Conservation (phyloP, 2,329 filamentous ascomycete species). For the Allantophomopsis cytisporea region DNA sequence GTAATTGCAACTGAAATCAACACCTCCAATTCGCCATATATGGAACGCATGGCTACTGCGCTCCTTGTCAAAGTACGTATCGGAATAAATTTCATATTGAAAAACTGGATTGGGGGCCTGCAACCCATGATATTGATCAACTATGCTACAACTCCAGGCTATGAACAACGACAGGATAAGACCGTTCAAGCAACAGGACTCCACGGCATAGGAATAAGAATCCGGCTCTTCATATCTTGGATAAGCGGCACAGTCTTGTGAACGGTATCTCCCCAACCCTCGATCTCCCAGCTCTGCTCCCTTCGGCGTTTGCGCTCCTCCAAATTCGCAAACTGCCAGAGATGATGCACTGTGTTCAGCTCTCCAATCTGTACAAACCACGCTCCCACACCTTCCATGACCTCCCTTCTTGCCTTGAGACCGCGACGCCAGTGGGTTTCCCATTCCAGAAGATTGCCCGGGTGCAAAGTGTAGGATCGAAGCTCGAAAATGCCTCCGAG, state of each 20-base stretch:
- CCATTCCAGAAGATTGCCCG: conserved; percentile 94
- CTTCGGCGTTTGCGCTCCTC: conserved; percentile 83
- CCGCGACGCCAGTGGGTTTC: conserved; percentile 96
- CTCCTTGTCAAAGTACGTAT: too few species aligned
- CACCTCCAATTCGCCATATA: too few species aligned
- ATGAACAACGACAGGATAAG: not conserved
- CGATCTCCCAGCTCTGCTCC: conserved; percentile 89
- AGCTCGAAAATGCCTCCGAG: conserved; percentile 92
- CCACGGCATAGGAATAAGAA: conserved; percentile 92
- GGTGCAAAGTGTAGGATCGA: conserved; percentile 90
- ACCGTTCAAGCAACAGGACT: conserved; percentile 63
- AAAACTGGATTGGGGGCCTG: too few species aligned
- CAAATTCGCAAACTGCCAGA: conserved; percentile 97
- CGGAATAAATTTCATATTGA: too few species aligned
- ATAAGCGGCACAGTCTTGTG: conserved; percentile 98
- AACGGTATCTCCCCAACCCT: conserved; percentile 94
- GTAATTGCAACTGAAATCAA: too few species aligned
- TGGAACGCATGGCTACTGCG: too few species aligned
- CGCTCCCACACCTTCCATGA: conserved; percentile 96
- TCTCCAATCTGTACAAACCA: conserved; percentile 99
- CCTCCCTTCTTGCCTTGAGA: conserved; percentile 78
- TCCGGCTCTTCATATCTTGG: conserved; percentile 88
- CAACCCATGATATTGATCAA: too few species aligned
- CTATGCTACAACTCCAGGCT: too few species aligned
- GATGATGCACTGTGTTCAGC: conserved; percentile 91